Evolutionary conservation across 176 grass and related monocot species (phyloP).

Genomic region (Tillandsia leiboldiana): DNA sequence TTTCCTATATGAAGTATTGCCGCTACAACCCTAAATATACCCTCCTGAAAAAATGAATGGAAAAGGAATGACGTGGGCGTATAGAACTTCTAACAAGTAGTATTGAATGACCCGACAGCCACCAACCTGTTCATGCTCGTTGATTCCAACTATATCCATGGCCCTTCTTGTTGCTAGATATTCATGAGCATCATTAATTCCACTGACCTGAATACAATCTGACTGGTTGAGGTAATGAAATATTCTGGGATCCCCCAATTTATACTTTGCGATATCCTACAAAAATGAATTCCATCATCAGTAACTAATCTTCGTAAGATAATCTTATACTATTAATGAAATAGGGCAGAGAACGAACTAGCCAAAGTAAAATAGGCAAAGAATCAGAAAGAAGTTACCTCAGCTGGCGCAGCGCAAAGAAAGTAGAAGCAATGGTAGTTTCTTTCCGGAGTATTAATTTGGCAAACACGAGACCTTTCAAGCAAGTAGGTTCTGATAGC

Average conservation of each 20-base stretch:
- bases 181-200: conserved; percentile 91
- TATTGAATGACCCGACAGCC: conserved; percentile 18
- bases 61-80: conserved; percentile 9
- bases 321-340: not conserved
- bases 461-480: conserved; percentile 97
- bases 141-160: conserved; percentile 99
- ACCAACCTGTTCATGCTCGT: conserved; percentile 77
- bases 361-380: not conserved
- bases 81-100: conserved; percentile 22
- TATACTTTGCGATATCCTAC: conserved; percentile 72
- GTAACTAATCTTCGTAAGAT: not conserved
- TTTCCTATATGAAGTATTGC: conserved; percentile 98
- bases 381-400: conserved; percentile 41
- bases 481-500: conserved; percentile 99
- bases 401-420: conserved; percentile 71
- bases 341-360: not conserved
- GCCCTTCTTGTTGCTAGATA: conserved; percentile 99
- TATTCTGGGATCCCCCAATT: conserved; percentile 55
- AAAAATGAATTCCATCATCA: not conserved
- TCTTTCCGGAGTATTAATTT: conserved; percentile 95
- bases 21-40: conserved; percentile 94
- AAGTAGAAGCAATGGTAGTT: conserved; percentile 99
- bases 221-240: conserved; percentile 99
- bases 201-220: conserved; percentile 82
- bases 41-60: conserved; percentile 47